Conservation (phyloP, 768 basidiomycete species). For the Agaricus subrufescens region DNA sequence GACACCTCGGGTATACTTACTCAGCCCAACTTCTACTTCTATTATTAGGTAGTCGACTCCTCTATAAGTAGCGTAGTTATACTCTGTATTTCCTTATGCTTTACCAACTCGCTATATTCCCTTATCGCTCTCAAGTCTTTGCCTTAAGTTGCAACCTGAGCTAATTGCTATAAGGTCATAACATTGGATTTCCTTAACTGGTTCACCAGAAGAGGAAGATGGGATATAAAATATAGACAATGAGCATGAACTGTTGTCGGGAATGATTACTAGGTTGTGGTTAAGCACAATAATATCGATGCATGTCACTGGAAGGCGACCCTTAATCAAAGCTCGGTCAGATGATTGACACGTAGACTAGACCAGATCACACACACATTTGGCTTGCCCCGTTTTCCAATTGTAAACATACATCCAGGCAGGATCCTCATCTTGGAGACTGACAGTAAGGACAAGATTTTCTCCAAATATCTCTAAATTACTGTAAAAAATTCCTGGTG, state of each 20-base stretch:
- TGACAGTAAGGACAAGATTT: background rate
- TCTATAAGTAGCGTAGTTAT: no score
- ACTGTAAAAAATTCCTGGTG: no score
- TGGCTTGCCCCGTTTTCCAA: background rate
- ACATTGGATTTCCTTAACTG: background rate
- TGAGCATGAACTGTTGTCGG: background rate
- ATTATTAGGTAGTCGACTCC: no score
- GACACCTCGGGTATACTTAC: no score
- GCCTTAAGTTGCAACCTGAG: no score
- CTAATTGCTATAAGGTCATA: no score
- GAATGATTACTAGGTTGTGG: background rate
- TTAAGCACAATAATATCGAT: background rate
- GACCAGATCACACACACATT: background rate
- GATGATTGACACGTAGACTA: background rate
- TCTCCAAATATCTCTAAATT: background rate
- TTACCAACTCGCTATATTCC: no score
- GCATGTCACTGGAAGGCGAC: background rate
- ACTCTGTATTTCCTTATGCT: no score
- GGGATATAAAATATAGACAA: background rate
- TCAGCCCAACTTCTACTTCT: no score
- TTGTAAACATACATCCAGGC: background rate
- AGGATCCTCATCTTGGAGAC: background rate
- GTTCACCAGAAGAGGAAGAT: background rate
- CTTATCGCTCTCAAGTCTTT: no score
- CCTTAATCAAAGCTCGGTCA: background rate